Percentiles rank a stretch among this genome's conserved stretches.
Evolutionary conservation across 139 green algal genomes (phyloP).

Genomic region (Chlamydomonas incerta): DNA sequence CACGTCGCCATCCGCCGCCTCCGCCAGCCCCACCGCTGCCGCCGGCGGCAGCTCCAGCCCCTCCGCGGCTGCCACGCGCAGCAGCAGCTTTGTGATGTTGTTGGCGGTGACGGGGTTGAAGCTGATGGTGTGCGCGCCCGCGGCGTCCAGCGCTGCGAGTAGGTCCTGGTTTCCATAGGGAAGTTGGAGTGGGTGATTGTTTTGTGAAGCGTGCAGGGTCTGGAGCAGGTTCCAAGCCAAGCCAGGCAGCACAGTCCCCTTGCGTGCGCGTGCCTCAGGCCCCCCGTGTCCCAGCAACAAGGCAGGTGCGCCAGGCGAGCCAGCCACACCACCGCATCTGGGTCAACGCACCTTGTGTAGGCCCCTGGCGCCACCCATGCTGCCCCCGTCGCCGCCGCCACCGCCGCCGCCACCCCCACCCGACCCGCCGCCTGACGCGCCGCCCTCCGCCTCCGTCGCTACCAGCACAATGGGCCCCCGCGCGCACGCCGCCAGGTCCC

Average conservation of each 20-base stretch:
- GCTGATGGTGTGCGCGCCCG: conserved; percentile 57
- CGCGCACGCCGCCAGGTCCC: conserved; percentile 51
- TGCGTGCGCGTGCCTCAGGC: too few species aligned
- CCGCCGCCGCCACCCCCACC: conserved; percentile 24
- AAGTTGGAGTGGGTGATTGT: too few species aligned
- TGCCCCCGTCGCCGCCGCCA: conserved; percentile 11
- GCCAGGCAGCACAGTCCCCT: too few species aligned
- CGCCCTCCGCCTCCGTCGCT: conserved; percentile 59
- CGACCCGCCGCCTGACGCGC: conserved; percentile 21
- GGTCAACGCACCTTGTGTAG: conserved; percentile 66
- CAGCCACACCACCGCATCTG: too few species aligned
- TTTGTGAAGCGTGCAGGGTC: too few species aligned
- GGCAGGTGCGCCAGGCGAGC: too few species aligned
- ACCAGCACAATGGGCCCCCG: conserved; percentile 73
- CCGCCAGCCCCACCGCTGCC: conserved; percentile 52
- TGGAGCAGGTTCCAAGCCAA: too few species aligned
- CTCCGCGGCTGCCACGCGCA: conserved; percentile 39
- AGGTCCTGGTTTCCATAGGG: conserved; percentile 81
- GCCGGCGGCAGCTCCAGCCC: conserved; percentile 26
- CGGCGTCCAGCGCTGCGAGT: conserved; percentile 56
- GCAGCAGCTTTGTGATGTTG: conserved; percentile 60
- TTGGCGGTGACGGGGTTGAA: conserved; percentile 77
- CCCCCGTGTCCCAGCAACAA: too few species aligned
- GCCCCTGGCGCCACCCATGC: conserved; percentile 49
- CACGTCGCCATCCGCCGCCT: conserved; percentile 56